These are phyloP conservation scores for Quaeritorhiza haematococci DNA, from an alignment of 371 early-diverging fungal species.

Conservation along the genomic window DNA sequence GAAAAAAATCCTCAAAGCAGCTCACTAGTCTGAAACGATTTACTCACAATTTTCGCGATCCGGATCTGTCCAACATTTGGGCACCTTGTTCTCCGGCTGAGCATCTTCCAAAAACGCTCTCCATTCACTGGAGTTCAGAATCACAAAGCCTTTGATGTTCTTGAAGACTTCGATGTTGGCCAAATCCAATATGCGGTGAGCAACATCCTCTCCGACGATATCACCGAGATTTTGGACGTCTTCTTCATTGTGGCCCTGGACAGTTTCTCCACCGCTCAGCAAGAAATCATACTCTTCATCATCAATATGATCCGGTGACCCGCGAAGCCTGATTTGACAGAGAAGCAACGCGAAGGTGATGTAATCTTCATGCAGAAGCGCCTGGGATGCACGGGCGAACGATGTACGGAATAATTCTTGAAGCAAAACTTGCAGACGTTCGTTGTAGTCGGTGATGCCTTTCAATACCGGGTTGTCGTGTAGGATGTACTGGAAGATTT, in stretches of 20 bases:
- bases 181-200: constrained; percentile 50
- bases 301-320: constrained; percentile 50
- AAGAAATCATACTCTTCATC: constrained; percentile 73
- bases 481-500: constrained; percentile 85
- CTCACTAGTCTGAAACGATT: neutral
- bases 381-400: constrained; percentile 75
- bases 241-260: constrained; percentile 1
- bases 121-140: constrained; percentile 22
- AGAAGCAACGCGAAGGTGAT: constrained; percentile 83
- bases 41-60: too few relatives aligned
- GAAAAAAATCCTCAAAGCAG: neutral
- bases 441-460: constrained; percentile 63
- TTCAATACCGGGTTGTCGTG: constrained; percentile 70
- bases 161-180: constrained; percentile 52
- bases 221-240: constrained; percentile 14
- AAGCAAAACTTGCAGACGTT: constrained; percentile 71
- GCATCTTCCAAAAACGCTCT: constrained; percentile 14
- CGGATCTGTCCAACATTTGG: constrained; percentile 68
- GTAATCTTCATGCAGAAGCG: constrained; percentile 87
- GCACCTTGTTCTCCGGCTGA: constrained; percentile 35
- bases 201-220: constrained; percentile 62
- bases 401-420: constrained; percentile 81
- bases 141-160: constrained; percentile 50
- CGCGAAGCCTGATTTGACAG: constrained; percentile 78
- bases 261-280: constrained; percentile 49